phyloP scores from a whole-genome alignment of 2,329 filamentous ascomycete species.

The Fusarium abutilonis region DNA sequence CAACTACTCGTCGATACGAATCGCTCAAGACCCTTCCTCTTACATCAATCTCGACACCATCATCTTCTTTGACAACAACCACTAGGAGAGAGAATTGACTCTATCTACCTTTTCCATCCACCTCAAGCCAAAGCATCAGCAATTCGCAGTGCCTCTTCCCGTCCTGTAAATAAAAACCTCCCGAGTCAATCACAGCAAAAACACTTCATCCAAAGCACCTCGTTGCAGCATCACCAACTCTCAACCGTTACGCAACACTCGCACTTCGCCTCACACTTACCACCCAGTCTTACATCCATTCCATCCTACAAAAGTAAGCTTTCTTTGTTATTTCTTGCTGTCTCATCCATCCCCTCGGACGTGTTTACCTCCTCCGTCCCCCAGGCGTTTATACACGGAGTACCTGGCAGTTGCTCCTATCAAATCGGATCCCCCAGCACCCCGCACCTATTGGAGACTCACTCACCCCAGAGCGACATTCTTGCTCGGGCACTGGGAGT shows the following conservation, averaged over 20 bases:
- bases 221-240: conserved; percentile 2
- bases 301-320: conserved; percentile 32
- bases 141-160: conserved; percentile 3
- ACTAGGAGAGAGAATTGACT: neutral
- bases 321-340: conserved; percentile 6
- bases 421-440: conserved; percentile 12
- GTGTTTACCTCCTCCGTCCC: conserved; percentile 19
- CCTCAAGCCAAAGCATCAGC: neutral
- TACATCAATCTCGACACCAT: conserved; percentile 3
- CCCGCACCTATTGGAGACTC: conserved; percentile 27
- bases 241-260: conserved; percentile 4
- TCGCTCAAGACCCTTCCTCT: conserved; percentile 1
- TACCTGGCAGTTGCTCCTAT: conserved; percentile 16
- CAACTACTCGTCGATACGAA: neutral
- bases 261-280: neutral
- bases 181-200: conserved; percentile 8
- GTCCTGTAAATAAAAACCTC: conserved; percentile 6
- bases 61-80: conserved; percentile 7
- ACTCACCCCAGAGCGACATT: conserved; percentile 11
- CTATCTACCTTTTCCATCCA: neutral
- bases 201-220: neutral
- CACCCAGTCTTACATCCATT: conserved; percentile 11
- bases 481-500: conserved; percentile 15
- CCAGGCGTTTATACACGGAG: conserved; percentile 33
- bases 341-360: neutral